Evolutionary conservation across 352 stramenopile genomes (phyloP).

Genomic region (Pythium pyrilobum): DNA sequence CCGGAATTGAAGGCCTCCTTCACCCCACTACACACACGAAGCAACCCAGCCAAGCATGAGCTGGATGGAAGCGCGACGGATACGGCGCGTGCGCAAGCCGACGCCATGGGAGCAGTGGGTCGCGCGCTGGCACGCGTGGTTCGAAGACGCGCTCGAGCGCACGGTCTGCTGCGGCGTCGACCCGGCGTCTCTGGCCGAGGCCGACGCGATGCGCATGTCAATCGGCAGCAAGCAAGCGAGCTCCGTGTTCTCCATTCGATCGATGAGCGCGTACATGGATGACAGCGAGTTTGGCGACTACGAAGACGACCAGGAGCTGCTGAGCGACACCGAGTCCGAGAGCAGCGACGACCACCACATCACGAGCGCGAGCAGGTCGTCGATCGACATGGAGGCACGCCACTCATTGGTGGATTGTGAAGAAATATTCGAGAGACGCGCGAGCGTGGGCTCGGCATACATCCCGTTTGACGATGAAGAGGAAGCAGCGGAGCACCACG

Average conservation of each 20-base stretch:
- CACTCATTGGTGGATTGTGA: conserved; percentile 8
- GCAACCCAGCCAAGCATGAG: not conserved
- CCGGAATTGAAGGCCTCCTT: not conserved
- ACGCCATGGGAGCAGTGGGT: conserved; percentile 14
- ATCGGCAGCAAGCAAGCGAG: conserved; percentile 10
- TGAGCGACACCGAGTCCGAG: conserved; percentile 23
- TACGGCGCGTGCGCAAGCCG: conserved; percentile 17
- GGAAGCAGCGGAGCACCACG: not conserved
- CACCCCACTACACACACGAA: no score
- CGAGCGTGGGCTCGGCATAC: conserved; percentile 13
- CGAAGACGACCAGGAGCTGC: not conserved
- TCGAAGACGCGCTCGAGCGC: conserved; percentile 17
- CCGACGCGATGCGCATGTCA: not conserved
- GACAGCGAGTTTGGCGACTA: conserved; percentile 10
- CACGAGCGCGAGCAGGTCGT: not conserved
- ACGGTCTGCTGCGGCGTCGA: conserved; percentile 19
- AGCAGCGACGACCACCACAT: conserved; percentile 6
- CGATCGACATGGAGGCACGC: conserved; percentile 10
- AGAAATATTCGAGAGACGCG: not conserved
- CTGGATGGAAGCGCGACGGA: conserved; percentile 10
- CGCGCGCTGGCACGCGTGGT: conserved; percentile 12
- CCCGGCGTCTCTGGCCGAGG: not conserved
- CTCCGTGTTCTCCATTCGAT: conserved; percentile 16
- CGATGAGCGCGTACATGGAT: conserved; percentile 7
- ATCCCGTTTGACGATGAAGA: conserved; percentile 20